A percentile compares a stretch with the other conserved stretches of the same genome.
phyloP scores from a whole-genome alignment of 2,329 filamentous ascomycete species.

The Trichoderma breve region DNA sequence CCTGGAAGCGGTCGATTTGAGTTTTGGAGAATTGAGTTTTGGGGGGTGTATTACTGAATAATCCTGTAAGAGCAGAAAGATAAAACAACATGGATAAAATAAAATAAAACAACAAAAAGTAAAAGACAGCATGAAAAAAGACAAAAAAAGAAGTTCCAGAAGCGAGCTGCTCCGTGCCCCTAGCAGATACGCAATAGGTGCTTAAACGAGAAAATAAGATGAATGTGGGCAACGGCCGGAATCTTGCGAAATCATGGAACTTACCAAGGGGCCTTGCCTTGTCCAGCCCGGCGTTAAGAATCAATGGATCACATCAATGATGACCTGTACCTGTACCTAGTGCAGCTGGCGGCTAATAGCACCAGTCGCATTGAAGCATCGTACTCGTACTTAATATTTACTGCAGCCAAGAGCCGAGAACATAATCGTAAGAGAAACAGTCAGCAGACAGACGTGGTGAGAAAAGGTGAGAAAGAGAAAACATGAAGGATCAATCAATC shows the following conservation, averaged over 20 bases:
- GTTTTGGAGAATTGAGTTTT: neutral
- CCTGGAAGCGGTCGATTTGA: neutral
- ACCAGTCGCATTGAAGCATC: neutral
- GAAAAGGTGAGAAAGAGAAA: neutral
- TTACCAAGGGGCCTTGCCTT: neutral
- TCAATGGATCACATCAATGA: no score
- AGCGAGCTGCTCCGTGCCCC: neutral
- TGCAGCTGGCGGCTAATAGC: neutral
- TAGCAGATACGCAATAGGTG: neutral
- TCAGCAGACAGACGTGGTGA: neutral
- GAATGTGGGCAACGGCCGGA: neutral
- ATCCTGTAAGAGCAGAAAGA: no score
- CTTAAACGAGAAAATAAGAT: slow-evolving; percentile 8
- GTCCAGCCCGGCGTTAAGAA: neutral
- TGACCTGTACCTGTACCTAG: neutral
- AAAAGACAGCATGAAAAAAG: neutral
- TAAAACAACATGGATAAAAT: neutral
- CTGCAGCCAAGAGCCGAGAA: neutral
- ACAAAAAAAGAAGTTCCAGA: neutral
- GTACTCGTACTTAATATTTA: neutral
- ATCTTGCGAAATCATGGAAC: neutral
- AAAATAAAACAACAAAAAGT: neutral
- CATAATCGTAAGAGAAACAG: neutral
- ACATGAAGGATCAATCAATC: neutral
- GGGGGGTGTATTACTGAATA: neutral